Conservation (phyloP, 495 filamentous ascomycete species). For the Staphylotrichum tortipilum region DNA sequence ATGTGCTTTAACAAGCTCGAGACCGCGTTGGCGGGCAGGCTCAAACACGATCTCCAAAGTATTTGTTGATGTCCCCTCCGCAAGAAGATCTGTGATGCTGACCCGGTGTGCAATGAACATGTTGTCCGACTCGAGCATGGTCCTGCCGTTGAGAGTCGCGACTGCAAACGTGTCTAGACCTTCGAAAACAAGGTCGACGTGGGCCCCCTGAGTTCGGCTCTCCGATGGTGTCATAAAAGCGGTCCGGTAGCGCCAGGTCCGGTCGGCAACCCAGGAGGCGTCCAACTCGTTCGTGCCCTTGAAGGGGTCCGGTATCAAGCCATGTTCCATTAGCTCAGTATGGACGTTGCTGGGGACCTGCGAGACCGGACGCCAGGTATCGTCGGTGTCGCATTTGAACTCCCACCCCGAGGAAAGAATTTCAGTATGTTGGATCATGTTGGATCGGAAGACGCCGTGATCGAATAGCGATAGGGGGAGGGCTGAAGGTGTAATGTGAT, state of each 20-base stretch:
- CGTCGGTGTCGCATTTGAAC: slow-evolving; percentile 7
- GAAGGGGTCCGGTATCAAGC: slow-evolving; percentile 52
- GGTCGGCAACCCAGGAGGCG: slow-evolving; percentile 62
- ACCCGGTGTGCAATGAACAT: slow-evolving; percentile 57
- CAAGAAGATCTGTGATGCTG: slow-evolving; percentile 15
- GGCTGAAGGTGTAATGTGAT: too few species aligned
- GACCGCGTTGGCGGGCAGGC: slow-evolving; percentile 31
- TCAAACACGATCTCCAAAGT: slow-evolving; percentile 37
- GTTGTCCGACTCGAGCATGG: slow-evolving; percentile 53
- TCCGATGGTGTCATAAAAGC: slow-evolving; percentile 32
- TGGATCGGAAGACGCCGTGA: neutral
- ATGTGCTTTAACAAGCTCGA: slow-evolving; percentile 32
- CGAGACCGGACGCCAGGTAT: slow-evolving; percentile 16
- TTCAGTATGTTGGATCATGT: neutral
- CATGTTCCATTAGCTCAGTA: slow-evolving; percentile 15
- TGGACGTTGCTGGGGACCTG: slow-evolving; percentile 19
- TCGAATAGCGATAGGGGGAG: too few species aligned
- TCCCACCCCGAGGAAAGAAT: slow-evolving; percentile 13
- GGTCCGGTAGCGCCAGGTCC: slow-evolving; percentile 49
- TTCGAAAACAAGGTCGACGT: slow-evolving; percentile 54
- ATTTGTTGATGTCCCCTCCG: slow-evolving; percentile 10
- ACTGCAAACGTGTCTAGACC: slow-evolving; percentile 67
- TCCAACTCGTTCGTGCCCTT: slow-evolving; percentile 58
- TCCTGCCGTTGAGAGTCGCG: slow-evolving; percentile 53
- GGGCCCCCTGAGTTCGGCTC: neutral